Conservation (phyloP, 768 basidiomycete species). For the Cubamyces lactineus region DNA sequence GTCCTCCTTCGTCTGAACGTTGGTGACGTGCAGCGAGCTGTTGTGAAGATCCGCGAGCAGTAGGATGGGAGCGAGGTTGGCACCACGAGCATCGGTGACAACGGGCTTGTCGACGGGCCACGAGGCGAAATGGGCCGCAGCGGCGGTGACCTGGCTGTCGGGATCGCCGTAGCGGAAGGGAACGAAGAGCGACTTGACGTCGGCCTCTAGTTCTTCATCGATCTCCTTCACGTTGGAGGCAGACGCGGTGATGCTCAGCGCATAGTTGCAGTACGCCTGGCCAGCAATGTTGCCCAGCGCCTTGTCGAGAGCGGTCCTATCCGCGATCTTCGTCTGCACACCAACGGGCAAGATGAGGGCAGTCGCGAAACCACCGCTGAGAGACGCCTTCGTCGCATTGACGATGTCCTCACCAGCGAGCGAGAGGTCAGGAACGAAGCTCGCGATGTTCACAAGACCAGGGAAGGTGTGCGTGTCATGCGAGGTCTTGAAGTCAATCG, state of each 20-base stretch:
- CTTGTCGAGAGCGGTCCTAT: slow-evolving; percentile 66
- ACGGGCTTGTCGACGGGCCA: slow-evolving; percentile 95
- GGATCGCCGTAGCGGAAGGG: slow-evolving; percentile 61
- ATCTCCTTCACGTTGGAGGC: slow-evolving; percentile 62
- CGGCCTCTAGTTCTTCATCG: slow-evolving; percentile 76
- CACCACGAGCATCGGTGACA: slow-evolving; percentile 86
- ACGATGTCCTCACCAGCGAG: slow-evolving; percentile 61
- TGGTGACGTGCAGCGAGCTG: slow-evolving; percentile 87
- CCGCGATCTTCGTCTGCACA: slow-evolving; percentile 60
- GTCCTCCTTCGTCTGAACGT: slow-evolving; percentile 86
- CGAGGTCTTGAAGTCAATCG: slow-evolving; percentile 91
- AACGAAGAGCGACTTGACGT: slow-evolving; percentile 86
- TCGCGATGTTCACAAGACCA: slow-evolving; percentile 85
- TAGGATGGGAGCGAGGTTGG: slow-evolving; percentile 90
- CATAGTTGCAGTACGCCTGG: slow-evolving; percentile 84
- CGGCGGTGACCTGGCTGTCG: slow-evolving; percentile 64
- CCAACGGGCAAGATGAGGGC: slow-evolving; percentile 79
- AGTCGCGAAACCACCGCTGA: slow-evolving; percentile 90
- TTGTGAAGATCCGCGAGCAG: slow-evolving; percentile 92
- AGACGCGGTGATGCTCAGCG: slow-evolving; percentile 78
- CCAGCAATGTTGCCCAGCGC: slow-evolving; percentile 66
- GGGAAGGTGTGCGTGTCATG: slow-evolving; percentile 90
- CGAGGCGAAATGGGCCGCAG: slow-evolving; percentile 85
- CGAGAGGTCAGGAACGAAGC: slow-evolving; percentile 79
- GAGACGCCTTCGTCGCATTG: slow-evolving; percentile 75